phyloP scores from a whole-genome alignment of 768 basidiomycete species.

The Chalciporus chontae region DNA sequence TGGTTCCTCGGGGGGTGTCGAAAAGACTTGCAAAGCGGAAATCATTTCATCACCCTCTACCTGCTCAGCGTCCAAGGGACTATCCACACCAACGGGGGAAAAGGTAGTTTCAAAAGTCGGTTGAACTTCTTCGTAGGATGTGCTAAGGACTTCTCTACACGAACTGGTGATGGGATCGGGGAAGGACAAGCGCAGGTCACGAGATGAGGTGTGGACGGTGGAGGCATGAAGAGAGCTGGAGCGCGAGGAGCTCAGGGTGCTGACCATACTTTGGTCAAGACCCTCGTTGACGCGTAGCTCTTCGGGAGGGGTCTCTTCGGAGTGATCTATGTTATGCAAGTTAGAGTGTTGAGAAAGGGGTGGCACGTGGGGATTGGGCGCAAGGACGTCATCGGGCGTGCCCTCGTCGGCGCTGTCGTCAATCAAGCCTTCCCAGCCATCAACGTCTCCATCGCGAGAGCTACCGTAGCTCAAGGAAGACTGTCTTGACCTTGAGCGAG shows the following conservation, averaged over 20 bases:
- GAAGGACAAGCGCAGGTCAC: conserved; percentile 77
- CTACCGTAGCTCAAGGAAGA: conserved; percentile 70
- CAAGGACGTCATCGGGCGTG: conserved; percentile 21
- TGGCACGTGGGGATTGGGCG: conserved; percentile 22
- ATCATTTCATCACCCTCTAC: conserved; percentile 33
- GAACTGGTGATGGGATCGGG: conserved; percentile 80
- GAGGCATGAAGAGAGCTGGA: conserved; percentile 55
- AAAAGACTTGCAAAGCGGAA: conserved; percentile 18
- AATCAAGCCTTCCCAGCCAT: conserved; percentile 76
- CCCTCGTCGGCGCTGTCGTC: conserved; percentile 58
- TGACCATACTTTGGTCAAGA: conserved; percentile 79
- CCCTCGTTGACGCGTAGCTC: conserved; percentile 70
- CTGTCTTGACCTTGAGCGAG: conserved; percentile 57
- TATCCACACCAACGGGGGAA: conserved; percentile 18
- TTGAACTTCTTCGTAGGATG: conserved; percentile 54
- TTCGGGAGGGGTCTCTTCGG: conserved; percentile 44
- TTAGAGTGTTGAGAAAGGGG: conserved; percentile 18
- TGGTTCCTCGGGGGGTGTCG: conserved; percentile 27
- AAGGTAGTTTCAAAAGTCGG: conserved; percentile 34
- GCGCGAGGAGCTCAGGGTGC: conserved; percentile 73
- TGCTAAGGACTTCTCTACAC: conserved; percentile 51
- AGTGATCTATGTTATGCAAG: conserved; percentile 25
- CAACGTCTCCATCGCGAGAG: conserved; percentile 65
- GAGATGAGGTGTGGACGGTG: conserved; percentile 57
- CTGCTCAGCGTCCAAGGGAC: conserved; percentile 11